Evolutionary conservation across 495 filamentous ascomycete genomes (phyloP).

Genomic region (Xylona heveae): DNA sequence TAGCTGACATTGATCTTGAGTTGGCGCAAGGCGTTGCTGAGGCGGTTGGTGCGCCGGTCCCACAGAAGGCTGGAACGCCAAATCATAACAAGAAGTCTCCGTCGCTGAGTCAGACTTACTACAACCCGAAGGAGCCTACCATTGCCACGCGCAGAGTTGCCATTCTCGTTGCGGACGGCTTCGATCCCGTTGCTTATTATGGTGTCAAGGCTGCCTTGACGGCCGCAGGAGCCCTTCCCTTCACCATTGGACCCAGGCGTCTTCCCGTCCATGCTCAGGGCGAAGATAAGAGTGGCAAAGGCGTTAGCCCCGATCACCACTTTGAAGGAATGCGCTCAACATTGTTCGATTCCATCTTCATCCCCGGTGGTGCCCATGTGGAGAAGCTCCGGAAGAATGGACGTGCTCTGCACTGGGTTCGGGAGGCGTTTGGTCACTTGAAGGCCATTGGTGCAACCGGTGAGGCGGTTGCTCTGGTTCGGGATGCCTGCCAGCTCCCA

Average conservation of each 20-base stretch:
- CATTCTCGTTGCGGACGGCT: constrained; percentile 67
- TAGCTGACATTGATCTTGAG: constrained; percentile 48
- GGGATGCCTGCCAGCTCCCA: not conserved
- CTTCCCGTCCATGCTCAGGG: constrained; percentile 35
- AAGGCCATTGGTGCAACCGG: constrained; percentile 59
- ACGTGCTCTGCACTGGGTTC: constrained; percentile 61
- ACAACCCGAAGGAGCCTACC: constrained; percentile 34
- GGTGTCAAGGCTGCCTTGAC: constrained; percentile 39
- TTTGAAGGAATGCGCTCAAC: constrained; percentile 67
- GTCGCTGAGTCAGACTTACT: constrained; percentile 47
- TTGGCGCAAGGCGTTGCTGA: constrained; percentile 51
- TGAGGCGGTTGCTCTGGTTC: not conserved
- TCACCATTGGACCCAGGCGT: constrained; percentile 45
- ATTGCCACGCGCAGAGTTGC: constrained; percentile 55
- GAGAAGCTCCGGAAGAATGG: constrained; percentile 44
- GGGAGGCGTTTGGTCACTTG: constrained; percentile 64
- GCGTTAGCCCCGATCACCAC: constrained; percentile 54
- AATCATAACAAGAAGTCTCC: constrained; percentile 50
- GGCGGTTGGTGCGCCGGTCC: constrained; percentile 42
- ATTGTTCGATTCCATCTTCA: constrained; percentile 66
- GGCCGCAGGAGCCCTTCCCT: constrained; percentile 40
- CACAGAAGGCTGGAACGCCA: constrained; percentile 22
- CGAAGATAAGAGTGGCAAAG: constrained; percentile 24
- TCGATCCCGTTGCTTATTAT: constrained; percentile 40
- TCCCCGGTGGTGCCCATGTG: constrained; percentile 52